Evolutionary conservation across 345 rosid genomes (phyloP).

Genomic region (Geranium rotundifolium): DNA sequence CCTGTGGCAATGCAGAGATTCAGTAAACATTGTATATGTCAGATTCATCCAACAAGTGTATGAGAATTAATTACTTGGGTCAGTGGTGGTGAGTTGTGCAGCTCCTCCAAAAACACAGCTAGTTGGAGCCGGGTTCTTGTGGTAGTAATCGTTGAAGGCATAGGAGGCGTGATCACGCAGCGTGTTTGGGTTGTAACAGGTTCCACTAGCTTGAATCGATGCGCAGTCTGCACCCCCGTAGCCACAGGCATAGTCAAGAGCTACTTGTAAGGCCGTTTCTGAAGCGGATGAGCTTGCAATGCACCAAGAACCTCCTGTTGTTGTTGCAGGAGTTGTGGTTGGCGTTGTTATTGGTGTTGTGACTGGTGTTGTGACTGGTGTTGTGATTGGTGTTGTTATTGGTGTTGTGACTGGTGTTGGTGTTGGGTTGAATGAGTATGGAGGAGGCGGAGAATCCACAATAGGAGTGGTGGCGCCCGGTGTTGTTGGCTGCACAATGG

Average conservation of each 20-base stretch:
- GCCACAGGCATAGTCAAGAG: slow-evolving; percentile 93
- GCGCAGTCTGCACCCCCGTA: slow-evolving; percentile 94
- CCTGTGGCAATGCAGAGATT: slow-evolving; percentile 33
- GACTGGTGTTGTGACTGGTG: slow-evolving; percentile 12
- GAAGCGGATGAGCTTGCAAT: slow-evolving; percentile 67
- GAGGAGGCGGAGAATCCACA: slow-evolving; percentile 23
- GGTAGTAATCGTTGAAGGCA: slow-evolving; percentile 91
- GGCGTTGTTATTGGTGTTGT: slow-evolving; percentile 7
- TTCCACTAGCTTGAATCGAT: slow-evolving; percentile 52
- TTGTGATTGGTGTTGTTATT: slow-evolving; percentile 23
- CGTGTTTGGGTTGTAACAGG: slow-evolving; percentile 70
- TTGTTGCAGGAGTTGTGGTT: slow-evolving; percentile 17
- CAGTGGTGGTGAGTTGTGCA: slow-evolving; percentile 71
- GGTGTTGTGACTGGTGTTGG: slow-evolving; percentile 23
- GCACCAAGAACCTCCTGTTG: slow-evolving; percentile 64
- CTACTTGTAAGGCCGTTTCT: slow-evolving; percentile 75
- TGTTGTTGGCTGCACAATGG: slow-evolving; percentile 59
- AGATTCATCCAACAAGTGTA: no score
- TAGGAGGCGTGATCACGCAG: slow-evolving; percentile 76
- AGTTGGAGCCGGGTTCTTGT: slow-evolving; percentile 75
- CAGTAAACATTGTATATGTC: background rate
- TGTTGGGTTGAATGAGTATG: background rate
- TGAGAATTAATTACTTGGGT: slow-evolving; percentile 56
- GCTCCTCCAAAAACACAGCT: slow-evolving; percentile 92
- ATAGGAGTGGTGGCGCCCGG: slow-evolving; percentile 42